Evolutionary conservation across 1,284 basidiomycete species (phyloP), one percentile per base, ranked within the genome.

Genomic region (Ceratobasidium sp.): DNA sequence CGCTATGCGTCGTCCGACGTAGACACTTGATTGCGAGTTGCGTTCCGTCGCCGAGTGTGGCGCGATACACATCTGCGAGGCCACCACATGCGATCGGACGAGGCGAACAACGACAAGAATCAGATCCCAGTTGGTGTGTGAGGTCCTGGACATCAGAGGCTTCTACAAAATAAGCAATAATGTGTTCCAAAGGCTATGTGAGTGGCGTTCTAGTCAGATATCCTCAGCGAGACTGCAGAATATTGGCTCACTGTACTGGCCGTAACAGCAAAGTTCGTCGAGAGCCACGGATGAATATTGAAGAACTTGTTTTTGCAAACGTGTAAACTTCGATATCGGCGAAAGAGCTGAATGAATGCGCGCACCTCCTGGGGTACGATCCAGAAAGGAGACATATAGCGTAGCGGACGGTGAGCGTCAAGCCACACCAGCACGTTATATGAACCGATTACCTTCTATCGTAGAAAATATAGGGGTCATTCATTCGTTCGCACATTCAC

Each of bases 121-220:
- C 12, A 10, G 42, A 20, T n/a, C 1, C 12, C 1, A 73, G n/a
- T 26, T 73, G 39, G 39, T 28, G 2, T 9, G 70, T 73, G 5
- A 61, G 20, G 15, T 73, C 56, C 55, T 40, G 70, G 2, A 73
- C 23, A 12, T 26, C 39, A 3, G 70, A 60, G 7, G 23, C 56
- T 7, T 44, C n/a, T 13, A 58, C 61, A 51, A 73, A 73, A 40
- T 73, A 63, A 28, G 33, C 40, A n/a, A 73, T 42, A 15, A 61
- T 39, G 28, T 46, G 39, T 20, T 73, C 51, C 2, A 73, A n/a
- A 26, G 70, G 70, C 70, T 73, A 42, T 28, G 23, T 40, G 39
- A 12, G 15, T 40, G 13, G 4, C 28, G 18, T 18, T 12, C 40
- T 42, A 7, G 60, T 20, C 2, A 26, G 26, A 33, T 33, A 33